phyloP scores from a whole-genome alignment of 768 basidiomycete species.

The Trametes cingulata region DNA sequence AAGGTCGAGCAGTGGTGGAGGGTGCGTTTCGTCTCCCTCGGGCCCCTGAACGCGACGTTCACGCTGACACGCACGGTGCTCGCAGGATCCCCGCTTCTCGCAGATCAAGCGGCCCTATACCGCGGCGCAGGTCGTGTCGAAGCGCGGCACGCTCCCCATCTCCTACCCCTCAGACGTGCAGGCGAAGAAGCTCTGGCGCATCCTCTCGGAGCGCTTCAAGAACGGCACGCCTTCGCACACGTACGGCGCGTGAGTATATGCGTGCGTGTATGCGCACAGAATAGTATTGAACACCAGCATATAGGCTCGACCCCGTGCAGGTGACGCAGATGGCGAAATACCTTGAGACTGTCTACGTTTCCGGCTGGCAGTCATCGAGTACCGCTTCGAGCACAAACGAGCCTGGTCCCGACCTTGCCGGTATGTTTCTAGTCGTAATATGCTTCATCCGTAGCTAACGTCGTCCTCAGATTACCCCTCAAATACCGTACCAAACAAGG shows the following conservation, averaged over 20 bases:
- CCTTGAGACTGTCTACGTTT: slow-evolving; percentile 98
- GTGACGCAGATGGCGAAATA: slow-evolving; percentile 99
- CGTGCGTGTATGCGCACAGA: not conserved
- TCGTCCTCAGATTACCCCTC: slow-evolving; percentile 81
- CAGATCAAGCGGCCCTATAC: slow-evolving; percentile 90
- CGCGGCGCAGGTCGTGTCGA: slow-evolving; percentile 89
- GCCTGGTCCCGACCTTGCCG: slow-evolving; percentile 97
- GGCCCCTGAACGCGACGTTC: not conserved
- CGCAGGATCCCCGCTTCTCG: slow-evolving; percentile 84
- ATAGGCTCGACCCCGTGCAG: slow-evolving; percentile 96
- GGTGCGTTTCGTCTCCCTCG: slow-evolving; percentile 48
- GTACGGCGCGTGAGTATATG: slow-evolving; percentile 88
- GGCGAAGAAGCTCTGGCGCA: slow-evolving; percentile 83
- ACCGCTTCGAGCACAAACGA: slow-evolving; percentile 94
- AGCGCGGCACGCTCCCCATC: slow-evolving; percentile 85
- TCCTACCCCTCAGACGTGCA: slow-evolving; percentile 83
- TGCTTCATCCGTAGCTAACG: not conserved
- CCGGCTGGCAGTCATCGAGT: slow-evolving; percentile 93
- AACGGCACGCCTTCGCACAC: slow-evolving; percentile 87
- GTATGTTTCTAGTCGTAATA: slow-evolving; percentile 41
- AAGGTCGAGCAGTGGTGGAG: slow-evolving; percentile 92
- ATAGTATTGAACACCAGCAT: not conserved
- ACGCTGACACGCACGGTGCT: not conserved
- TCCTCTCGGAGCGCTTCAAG: slow-evolving; percentile 76
- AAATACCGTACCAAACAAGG: slow-evolving; percentile 98